These are phyloP conservation scores for Rutstroemia sydowiana DNA, from an alignment of 2,329 filamentous ascomycete genomes.

Conservation along the genomic window DNA sequence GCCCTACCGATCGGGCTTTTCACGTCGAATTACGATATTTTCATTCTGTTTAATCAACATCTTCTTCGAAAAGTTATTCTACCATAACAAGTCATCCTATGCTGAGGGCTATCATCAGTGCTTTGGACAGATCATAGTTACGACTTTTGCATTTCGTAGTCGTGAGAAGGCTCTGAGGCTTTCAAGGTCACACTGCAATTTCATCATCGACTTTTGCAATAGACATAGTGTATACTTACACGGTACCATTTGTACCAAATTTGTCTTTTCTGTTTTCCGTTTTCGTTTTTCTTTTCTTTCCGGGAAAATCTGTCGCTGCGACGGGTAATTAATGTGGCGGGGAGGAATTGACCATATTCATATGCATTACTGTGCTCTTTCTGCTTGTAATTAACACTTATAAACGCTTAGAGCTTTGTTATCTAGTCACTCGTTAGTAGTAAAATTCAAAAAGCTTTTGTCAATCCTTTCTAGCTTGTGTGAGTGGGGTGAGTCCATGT, in stretches of 20 bases:
- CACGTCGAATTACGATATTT: constrained; percentile 27
- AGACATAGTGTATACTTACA: constrained; percentile 22
- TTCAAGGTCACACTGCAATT: constrained; percentile 18
- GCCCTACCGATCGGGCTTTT: constrained; percentile 17
- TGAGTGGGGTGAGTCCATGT: too few relatives aligned
- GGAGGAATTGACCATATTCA: constrained; percentile 21
- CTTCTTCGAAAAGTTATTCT: constrained; percentile 30
- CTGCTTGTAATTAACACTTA: constrained; percentile 19
- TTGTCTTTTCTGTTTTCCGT: too few relatives aligned
- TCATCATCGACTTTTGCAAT: constrained; percentile 21
- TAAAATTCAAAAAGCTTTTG: constrained; percentile 24
- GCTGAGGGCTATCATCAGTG: constrained; percentile 42
- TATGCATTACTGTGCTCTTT: constrained; percentile 24
- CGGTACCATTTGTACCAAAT: constrained; percentile 16
- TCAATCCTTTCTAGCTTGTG: too few relatives aligned
- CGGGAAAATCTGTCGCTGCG: constrained; percentile 15
- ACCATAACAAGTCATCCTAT: constrained; percentile 51
- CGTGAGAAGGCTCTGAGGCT: constrained; percentile 20
- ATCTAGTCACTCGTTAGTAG: constrained; percentile 30
- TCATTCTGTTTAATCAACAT: constrained; percentile 29
- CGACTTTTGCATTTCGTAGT: constrained; percentile 41
- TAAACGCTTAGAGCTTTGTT: constrained; percentile 25
- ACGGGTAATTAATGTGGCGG: constrained; percentile 21
- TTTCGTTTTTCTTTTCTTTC: constrained; percentile 8
- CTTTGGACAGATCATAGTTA: constrained; percentile 58